Evolutionary conservation across 176 grass and related monocot species (phyloP).

Genomic region (Phoenix dactylifera): DNA sequence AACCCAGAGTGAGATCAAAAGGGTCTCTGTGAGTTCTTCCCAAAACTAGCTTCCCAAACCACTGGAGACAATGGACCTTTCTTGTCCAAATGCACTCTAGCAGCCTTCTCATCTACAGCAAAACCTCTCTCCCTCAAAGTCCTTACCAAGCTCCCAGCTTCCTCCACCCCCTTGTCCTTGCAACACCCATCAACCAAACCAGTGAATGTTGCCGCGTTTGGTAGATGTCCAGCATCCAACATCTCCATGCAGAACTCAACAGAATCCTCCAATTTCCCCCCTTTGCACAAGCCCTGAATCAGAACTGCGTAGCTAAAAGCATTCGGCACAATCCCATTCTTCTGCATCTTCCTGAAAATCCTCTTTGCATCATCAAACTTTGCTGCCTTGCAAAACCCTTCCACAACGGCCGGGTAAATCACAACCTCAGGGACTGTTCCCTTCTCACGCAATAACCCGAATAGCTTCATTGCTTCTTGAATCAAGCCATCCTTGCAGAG

Average conservation of each 20-base stretch:
- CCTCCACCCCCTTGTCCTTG: conserved; percentile 45
- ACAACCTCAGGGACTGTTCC: conserved; percentile 85
- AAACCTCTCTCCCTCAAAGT: conserved; percentile 74
- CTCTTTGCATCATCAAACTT: conserved; percentile 66
- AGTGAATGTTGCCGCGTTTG: conserved; percentile 48
- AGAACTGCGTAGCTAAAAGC: conserved; percentile 66
- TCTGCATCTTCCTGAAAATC: conserved; percentile 86
- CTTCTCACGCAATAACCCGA: conserved; percentile 83
- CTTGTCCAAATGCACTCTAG: conserved; percentile 81
- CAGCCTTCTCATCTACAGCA: conserved; percentile 64
- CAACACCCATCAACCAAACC: conserved; percentile 57
- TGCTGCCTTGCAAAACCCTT: conserved; percentile 63
- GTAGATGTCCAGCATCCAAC: conserved; percentile 62
- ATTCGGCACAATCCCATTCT: conserved; percentile 69
- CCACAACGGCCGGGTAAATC: conserved; percentile 79
- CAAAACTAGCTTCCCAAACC: conserved; percentile 72
- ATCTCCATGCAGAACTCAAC: conserved; percentile 61
- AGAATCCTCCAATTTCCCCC: conserved; percentile 42
- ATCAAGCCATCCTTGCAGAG: conserved; percentile 78
- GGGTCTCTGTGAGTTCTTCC: conserved; percentile 34
- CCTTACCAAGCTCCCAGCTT: conserved; percentile 44
- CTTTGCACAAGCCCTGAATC: conserved; percentile 49
- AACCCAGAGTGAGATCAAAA: conserved; percentile 29
- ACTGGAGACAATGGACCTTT: conserved; percentile 63
- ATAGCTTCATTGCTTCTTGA: conserved; percentile 92